Evolutionary conservation across 2,329 filamentous ascomycete genomes (phyloP), one percentile per base, ranked within the genome.

Genomic region (Colletotrichum cordylinicola): DNA sequence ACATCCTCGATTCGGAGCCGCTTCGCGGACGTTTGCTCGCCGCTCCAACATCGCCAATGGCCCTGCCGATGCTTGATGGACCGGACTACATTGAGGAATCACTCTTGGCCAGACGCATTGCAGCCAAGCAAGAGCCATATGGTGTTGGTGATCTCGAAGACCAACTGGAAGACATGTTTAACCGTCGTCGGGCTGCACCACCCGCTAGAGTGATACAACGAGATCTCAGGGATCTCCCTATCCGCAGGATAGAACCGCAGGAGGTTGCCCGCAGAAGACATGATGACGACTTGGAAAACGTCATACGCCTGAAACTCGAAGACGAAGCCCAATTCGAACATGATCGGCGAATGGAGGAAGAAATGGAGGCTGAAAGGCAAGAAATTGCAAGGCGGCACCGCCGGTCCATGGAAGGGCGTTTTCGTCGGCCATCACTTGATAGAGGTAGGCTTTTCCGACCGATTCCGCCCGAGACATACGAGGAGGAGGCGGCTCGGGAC

Each of bases 221-320:
- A 55, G 69, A 33, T 8, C 56, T 66, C 7, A 64, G 61, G n/a
- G 43, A 52, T 13, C n/a, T 52, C n/a, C 43, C 43, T 24, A 61
- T 70, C 60, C 64, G 76, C 9, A 27, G 64, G 24, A 29, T 77
- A 24, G 52, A 31, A 27, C 27, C 76, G n/a, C 68, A 70, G 35
- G 74, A 76, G 48, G 71, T 76, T 27, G 66, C 37, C 16, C 74
- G 65, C 55, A 60, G 48, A 33, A 73, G 76, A 66, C 73, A 73
- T 29, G 76, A 73, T 24, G 73, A 74, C 21, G 73, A 77, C 37
- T n/a, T 77, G 24, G 24, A 67, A 18, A 65, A 62, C 18, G 31
- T 77, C 55, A 68, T 60, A 35, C 70, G 74, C 6, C 31, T 65
- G 33, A 58, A 35, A 13, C 39, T 76, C 18, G 65, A 66, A 33